Evolutionary conservation across 2,329 filamentous ascomycete genomes (phyloP).

Genomic region (Boeremia lycopersici): DNA sequence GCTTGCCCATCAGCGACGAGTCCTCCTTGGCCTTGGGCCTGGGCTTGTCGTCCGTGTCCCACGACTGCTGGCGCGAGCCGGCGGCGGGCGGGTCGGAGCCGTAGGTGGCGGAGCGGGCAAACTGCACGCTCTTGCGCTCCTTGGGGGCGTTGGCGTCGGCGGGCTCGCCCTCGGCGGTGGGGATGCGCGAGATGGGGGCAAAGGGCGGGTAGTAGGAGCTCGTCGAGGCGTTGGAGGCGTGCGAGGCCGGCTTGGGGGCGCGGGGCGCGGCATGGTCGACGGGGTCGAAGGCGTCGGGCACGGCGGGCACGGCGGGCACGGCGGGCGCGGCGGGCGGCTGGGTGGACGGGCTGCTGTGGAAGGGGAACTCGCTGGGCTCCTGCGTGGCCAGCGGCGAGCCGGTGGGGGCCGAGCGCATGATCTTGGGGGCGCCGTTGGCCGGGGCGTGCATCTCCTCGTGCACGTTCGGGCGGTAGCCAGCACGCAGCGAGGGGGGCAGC

Average conservation of each 20-base stretch:
- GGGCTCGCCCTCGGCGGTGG: conserved; percentile 39
- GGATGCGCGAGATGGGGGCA: conserved; percentile 40
- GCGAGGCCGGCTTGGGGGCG: conserved; percentile 26
- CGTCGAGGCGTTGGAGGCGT: conserved; percentile 31
- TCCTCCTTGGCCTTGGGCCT: conserved; percentile 62
- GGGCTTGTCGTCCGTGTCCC: conserved; percentile 67
- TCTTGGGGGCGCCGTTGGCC: conserved; percentile 35
- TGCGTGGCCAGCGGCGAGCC: conserved; percentile 34
- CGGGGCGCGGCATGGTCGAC: conserved; percentile 22
- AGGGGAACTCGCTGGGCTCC: conserved; percentile 47
- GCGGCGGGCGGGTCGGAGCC: conserved; percentile 51
- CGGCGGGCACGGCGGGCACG: conserved; percentile 16
- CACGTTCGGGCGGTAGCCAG: conserved; percentile 12
- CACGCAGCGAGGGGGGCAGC: conserved; percentile 34
- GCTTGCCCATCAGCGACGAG: conserved; percentile 75
- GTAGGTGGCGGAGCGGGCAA: conserved; percentile 58
- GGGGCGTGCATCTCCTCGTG: conserved; percentile 23
- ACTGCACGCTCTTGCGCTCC: conserved; percentile 75
- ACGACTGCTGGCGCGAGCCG: conserved; percentile 68
- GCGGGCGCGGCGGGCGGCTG: too few relatives aligned
- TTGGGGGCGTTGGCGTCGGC: conserved; percentile 36
- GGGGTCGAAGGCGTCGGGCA: conserved; percentile 15
- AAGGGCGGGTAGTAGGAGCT: conserved; percentile 37
- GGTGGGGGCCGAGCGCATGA: conserved; percentile 38
- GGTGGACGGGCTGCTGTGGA: too few relatives aligned